Percentiles rank a stretch among this genome's conserved stretches.
Evolutionary conservation across 1,284 basidiomycete species (phyloP).

Genomic region (Erythrobasidium hasegawianum): DNA sequence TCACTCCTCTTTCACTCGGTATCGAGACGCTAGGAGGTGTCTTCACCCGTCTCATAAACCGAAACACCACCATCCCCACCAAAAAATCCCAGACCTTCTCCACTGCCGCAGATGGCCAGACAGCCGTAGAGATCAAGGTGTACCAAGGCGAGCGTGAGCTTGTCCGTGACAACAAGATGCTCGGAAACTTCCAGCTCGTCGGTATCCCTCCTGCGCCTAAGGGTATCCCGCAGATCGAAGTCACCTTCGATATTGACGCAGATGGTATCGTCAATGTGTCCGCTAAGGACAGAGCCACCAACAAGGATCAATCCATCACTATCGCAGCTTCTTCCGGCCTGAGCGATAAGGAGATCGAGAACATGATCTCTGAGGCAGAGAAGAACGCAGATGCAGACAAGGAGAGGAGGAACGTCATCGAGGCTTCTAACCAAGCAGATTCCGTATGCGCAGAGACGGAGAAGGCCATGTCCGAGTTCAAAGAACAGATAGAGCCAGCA

Average conservation of each 20-base stretch:
- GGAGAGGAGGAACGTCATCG: conserved; percentile 75
- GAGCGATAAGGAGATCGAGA: conserved; percentile 93
- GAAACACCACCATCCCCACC: conserved; percentile 98
- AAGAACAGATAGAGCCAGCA: conserved; percentile 84
- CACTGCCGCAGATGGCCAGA: conserved; percentile 78
- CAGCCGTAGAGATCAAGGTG: conserved; percentile 81
- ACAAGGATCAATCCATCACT: conserved; percentile 88
- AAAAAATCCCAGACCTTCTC: conserved; percentile 99
- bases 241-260: conserved; percentile 98
- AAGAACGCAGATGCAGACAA: conserved; percentile 79
- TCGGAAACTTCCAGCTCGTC: conserved; percentile 98
- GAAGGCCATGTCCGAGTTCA: conserved; percentile 96
- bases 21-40: conserved; percentile 86
- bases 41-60: conserved; percentile 73
- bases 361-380: conserved; percentile 93
- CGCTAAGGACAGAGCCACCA: conserved; percentile 94
- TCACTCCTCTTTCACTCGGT: conserved; percentile 90
- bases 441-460: conserved; percentile 92
- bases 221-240: conserved; percentile 97
- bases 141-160: conserved; percentile 87
- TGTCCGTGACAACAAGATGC: conserved; percentile 95
- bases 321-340: conserved; percentile 96
- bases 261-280: conserved; percentile 82
- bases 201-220: conserved; percentile 97
- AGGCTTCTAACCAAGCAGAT: conserved; percentile 96